These are phyloP conservation scores for Moesziomyces sp. DNA, from an alignment of 1,284 basidiomycete species.

Conservation along the genomic window DNA sequence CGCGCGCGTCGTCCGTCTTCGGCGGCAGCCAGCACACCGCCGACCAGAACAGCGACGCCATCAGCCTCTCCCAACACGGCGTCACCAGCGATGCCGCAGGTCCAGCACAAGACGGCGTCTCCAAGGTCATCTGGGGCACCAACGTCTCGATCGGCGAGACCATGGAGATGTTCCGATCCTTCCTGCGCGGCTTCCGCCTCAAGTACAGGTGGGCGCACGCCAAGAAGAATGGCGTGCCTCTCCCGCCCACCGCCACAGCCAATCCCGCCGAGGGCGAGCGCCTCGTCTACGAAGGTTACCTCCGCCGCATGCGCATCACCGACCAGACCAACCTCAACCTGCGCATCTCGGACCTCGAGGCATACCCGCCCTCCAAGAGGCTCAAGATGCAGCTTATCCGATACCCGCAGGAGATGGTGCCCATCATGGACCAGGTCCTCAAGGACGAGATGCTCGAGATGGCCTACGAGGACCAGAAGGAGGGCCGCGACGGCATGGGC, in stretches of 20 bases:
- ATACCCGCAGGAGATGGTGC: slow-evolving; percentile 96
- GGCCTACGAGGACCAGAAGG: slow-evolving; percentile 76
- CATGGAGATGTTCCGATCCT: slow-evolving; percentile 89
- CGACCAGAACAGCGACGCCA: slow-evolving; percentile 73
- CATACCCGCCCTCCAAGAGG: slow-evolving; percentile 86
- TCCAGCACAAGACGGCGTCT: slow-evolving; percentile 73
- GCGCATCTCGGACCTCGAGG: slow-evolving; percentile 86
- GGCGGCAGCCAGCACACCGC: slow-evolving; percentile 75
- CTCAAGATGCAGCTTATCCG: slow-evolving; percentile 76
- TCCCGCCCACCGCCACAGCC: slow-evolving; percentile 34
- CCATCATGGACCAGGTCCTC: slow-evolving; percentile 94
- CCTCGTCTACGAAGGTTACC: slow-evolving; percentile 80
- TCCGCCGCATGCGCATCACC: slow-evolving; percentile 87
- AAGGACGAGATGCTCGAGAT: slow-evolving; percentile 75
- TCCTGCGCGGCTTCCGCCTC: slow-evolving; percentile 89
- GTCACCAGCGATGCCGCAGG: slow-evolving; percentile 44
- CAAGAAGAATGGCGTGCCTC: slow-evolving; percentile 74
- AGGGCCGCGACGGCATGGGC: slow-evolving; percentile 76
- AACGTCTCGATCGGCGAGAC: slow-evolving; percentile 89
- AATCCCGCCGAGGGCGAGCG: slow-evolving; percentile 60
- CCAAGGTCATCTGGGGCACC: slow-evolving; percentile 92
- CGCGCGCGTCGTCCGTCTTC: slow-evolving; percentile 83
- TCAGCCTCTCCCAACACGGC: slow-evolving; percentile 59
- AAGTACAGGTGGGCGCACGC: slow-evolving; percentile 87
- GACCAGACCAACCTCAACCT: slow-evolving; percentile 88